Base-by-base conservation (phyloP, 805 yeast genomes). In the Candida ortonii region DNA sequence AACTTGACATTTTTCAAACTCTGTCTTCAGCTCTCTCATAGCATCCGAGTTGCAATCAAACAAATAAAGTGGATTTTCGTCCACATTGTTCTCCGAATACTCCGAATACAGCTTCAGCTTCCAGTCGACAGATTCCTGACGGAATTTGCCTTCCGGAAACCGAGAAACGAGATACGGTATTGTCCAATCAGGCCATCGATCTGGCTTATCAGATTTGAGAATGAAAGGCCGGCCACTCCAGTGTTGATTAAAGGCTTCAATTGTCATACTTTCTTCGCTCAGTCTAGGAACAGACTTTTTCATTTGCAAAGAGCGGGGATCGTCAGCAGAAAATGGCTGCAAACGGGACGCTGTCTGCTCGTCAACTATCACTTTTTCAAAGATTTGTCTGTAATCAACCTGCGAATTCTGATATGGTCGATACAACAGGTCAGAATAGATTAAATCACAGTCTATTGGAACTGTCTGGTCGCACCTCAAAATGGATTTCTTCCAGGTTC, bases 121-220 rank as follows among this genome's bases (percentile, higher is more conserved):
- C 96, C 96, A 88, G 42, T 77, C 73, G 28, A 86, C 90, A 19
- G 84, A 76, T 59, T 89, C 97, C 57, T 88, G 95, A 35, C 90
- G 73, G 59, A 89, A 89, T 28, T 59, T 63, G 3, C 73, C 79
- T 15, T 70, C 56, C 2, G 86, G 76, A 44, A 80, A 86, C 33
- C 80, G 55, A 2, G 57, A 41, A 5, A 68, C 58, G 17, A 88
- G 62, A 13, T 60, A 53, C 1, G 62, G 60, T 13, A 81, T 53
- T 7, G 68, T 62, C 94, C 95, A 84, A 2, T 57, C 33, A 6
- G 82, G 90, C 94, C 83, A 83, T 60, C 49, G 45, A 4, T 30
- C 17, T 2, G 33, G 21, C 5, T 33, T 15, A 16, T 49, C 49
- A 2, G 65, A 46, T 34, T 39, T 45, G 7, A 49, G 49, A 8